phyloP scores from a whole-genome alignment of 768 basidiomycete genomes.

The Neoboletus subvelutipes region DNA sequence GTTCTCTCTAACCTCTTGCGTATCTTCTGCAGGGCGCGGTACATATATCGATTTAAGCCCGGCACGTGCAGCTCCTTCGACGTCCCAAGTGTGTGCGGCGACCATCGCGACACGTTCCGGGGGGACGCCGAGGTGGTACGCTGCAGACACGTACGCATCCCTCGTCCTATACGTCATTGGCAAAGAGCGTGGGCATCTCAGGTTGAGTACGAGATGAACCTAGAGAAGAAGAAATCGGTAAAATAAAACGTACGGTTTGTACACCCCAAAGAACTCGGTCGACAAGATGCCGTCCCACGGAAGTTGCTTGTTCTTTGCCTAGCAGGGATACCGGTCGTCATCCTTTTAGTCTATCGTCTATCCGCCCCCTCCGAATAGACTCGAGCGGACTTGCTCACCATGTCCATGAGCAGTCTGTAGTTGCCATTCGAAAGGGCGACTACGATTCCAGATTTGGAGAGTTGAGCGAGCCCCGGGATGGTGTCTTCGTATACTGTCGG shows the following conservation, averaged over 20 bases:
- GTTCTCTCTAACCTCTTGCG: conserved; percentile 14
- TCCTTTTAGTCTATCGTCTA: too few relatives aligned
- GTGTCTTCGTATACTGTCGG: conserved; percentile 59
- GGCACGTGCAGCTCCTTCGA: conserved; percentile 48
- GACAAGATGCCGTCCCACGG: conserved; percentile 69
- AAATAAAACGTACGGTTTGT: conserved; percentile 62
- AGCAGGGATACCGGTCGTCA: not conserved
- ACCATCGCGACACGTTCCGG: conserved; percentile 61
- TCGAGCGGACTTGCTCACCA: conserved; percentile 38
- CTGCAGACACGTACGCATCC: conserved; percentile 48
- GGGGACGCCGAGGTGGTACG: conserved; percentile 43
- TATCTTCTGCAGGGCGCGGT: conserved; percentile 49
- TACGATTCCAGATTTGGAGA: conserved; percentile 53
- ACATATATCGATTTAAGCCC: conserved; percentile 65
- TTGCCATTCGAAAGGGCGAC: conserved; percentile 65
- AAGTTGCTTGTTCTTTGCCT: conserved; percentile 62
- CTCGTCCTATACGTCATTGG: conserved; percentile 34
- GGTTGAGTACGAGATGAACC: too few relatives aligned
- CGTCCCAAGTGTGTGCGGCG: conserved; percentile 59
- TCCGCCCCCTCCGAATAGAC: not conserved
- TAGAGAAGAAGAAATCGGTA: not conserved
- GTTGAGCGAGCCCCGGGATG: conserved; percentile 43
- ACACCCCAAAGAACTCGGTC: conserved; percentile 56
- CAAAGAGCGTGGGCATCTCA: too few relatives aligned
- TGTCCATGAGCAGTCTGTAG: conserved; percentile 56